Base-by-base conservation (phyloP, 129 eudicot genomes). In the Centrapalus pauciflorus region DNA sequence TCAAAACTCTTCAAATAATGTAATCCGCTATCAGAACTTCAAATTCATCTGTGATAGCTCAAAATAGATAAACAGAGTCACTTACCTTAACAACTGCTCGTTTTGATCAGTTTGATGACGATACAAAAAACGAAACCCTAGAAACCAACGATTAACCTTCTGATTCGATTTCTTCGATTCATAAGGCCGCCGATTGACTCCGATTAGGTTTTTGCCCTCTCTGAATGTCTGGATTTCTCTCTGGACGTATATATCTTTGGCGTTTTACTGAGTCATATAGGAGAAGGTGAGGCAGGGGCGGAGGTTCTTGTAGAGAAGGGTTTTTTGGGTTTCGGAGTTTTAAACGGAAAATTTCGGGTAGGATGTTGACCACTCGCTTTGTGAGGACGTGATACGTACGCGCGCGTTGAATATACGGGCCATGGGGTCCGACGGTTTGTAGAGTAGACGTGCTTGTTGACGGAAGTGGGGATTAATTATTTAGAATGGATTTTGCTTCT, bases 101-200 rank as follows among this genome's bases (percentile, higher is more conserved):
- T 74, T 67, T 79, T 80, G 80, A 77, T 52, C 60, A 45, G 67
- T 61, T 40, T 70, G 69, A 68, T 9, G 41, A 76, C 32, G 61
- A 68, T 16, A 61, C 56, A 26, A 7, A 63, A 73, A 41, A 66
- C 3, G 50, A 76, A 87, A 81, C 87, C 95, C 95, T 81, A 79
- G 69, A 81, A 72, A 63, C 55, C 34, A 28, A 56, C 72, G 52
- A 64, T 55, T 50, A n/a, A 38, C 19, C 28, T 11, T 26, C 9
- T 21, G 62, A 50, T 40, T 46, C n/a, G 40, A 23, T 5, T 38
- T 3, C 6, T 38, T 63, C 62, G 64, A 41, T 69, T 43, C 24
- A 46, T 48, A 9, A n/a, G 79, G 55, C 10, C 34, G 33, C 79
- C 68, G 69, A 26, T 43, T 56, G 29, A n/a, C 51, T 70, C 73